phyloP scores from a whole-genome alignment of 2,329 filamentous ascomycete species.

The Periconia sp. region DNA sequence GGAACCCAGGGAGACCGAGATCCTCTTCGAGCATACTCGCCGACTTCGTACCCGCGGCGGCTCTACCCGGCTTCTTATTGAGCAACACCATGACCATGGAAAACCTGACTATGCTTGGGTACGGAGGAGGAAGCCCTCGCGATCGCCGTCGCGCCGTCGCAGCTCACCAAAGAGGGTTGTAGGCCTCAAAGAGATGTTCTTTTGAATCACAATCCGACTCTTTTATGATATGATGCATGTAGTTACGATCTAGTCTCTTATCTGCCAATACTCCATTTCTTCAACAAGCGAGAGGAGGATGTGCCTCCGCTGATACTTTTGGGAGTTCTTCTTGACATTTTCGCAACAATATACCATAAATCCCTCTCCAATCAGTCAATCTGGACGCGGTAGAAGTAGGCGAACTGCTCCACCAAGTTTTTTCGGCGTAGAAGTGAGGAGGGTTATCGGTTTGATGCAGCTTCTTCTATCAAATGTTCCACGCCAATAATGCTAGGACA shows the following conservation, averaged over 20 bases:
- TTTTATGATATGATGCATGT: not conserved
- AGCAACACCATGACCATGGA: conserved; percentile 45
- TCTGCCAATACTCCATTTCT: no score
- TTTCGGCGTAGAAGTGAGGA: no score
- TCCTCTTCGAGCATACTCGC: conserved; percentile 58
- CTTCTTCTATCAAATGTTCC: no score
- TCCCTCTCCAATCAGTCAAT: no score
- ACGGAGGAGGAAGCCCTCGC: conserved; percentile 37
- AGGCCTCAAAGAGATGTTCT: conserved; percentile 42
- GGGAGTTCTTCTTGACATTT: not conserved
- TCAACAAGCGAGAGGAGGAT: not conserved
- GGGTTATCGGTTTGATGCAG: no score
- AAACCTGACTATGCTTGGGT: conserved; percentile 56
- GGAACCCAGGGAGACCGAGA: conserved; percentile 54
- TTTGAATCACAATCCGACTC: conserved; percentile 11
- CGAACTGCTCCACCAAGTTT: no score
- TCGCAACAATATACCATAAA: no score
- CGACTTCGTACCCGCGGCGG: conserved; percentile 47
- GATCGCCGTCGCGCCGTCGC: conserved; percentile 37
- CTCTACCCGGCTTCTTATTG: conserved; percentile 48
- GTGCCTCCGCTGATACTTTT: not conserved
- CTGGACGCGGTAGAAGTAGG: no score
- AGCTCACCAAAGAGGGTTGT: conserved; percentile 37
- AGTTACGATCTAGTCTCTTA: not conserved
- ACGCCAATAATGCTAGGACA: no score